These are phyloP conservation scores for Papilionanthe hybrid DNA, from an alignment of 116 monocot genomes.

Conservation along the genomic window DNA sequence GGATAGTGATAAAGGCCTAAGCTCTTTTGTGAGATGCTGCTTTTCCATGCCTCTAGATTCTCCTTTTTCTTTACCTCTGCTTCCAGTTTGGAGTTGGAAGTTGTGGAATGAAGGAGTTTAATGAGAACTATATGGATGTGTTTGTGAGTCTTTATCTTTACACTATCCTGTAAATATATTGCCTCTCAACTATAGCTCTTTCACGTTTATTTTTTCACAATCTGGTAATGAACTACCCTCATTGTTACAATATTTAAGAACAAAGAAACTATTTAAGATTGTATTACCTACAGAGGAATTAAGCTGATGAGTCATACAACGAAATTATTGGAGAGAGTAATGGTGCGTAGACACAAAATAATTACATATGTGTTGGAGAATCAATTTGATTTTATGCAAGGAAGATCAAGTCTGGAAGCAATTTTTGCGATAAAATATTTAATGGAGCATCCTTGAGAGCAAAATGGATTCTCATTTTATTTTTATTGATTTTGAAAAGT, in stretches of 20 bases:
- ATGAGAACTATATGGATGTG: not conserved
- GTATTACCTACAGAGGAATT: no score
- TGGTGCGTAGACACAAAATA: not conserved
- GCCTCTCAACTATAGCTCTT: no score
- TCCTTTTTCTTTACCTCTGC: not conserved
- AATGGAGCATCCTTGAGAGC: not conserved
- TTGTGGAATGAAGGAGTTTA: not conserved
- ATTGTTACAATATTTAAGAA: no score
- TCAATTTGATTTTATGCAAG: not conserved
- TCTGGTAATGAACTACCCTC: no score
- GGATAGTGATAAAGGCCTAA: not conserved
- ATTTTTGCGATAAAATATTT: not conserved
- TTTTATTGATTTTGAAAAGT: not conserved
- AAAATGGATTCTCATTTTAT: not conserved
- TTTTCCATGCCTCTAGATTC: not conserved
- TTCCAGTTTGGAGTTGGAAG: not conserved
- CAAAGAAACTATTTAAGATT: no score
- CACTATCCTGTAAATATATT: no score
- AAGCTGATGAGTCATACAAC: no score
- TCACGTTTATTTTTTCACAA: no score
- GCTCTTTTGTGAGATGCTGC: not conserved
- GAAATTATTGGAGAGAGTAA: not conserved
- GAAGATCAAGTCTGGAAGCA: not conserved
- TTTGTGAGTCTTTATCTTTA: no score
- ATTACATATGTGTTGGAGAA: not conserved